Base-by-base conservation (phyloP, 2,329 filamentous ascomycete genomes). In the Ciborinia camelliae region DNA sequence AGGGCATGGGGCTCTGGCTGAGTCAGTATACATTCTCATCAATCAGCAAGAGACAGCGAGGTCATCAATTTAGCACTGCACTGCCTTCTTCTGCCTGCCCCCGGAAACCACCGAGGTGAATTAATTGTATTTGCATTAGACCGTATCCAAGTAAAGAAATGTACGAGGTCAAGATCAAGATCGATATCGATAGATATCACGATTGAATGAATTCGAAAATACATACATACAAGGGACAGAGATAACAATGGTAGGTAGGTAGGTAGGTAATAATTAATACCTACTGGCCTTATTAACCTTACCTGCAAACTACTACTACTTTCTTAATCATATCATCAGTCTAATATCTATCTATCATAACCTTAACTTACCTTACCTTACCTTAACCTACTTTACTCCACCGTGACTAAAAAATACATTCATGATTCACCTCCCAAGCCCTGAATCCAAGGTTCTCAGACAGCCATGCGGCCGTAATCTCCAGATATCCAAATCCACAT, bases 21-120 rank as follows among this genome's bases (percentile, higher is more conserved):
- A 58, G 55, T 58, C 47, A 47, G n/a, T n/a, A n/a, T n/a, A 58
- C 41, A 47, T 58, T 41, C 23, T 57, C 54, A 57, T 57, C 39
- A 45, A 57, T 57, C 41, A 57, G 54, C 54, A 45, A 45, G 20
- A 15, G 5, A 45, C 28, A 15, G 5, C 9, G 39, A 58, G 30
- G 55, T 58, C 55, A 58, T 58, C 55, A 47, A 58, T 18, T 9
- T 23, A 47, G 55, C 55, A 58, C 55, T 35, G 55, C n/a, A n/a
- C 43, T 37, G 35, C 53, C 50, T 52, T 52, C 18, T n/a, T 23
- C 30, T 35, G 50, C 20, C 55, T n/a, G n/a, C n/a, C 55, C 26
- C 28, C 55, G 20, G 47, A n/a, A 47, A 47, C 28, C 55, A 58
- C 55, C n/a, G 41, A 59, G 8, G n/a, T n/a, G n/a, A n/a, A n/a